Percentiles rank a stretch among this genome's conserved stretches.
These are phyloP conservation scores for Trichoderma sp. DNA, from an alignment of 2,329 filamentous ascomycete genomes.

Conservation along the genomic window DNA sequence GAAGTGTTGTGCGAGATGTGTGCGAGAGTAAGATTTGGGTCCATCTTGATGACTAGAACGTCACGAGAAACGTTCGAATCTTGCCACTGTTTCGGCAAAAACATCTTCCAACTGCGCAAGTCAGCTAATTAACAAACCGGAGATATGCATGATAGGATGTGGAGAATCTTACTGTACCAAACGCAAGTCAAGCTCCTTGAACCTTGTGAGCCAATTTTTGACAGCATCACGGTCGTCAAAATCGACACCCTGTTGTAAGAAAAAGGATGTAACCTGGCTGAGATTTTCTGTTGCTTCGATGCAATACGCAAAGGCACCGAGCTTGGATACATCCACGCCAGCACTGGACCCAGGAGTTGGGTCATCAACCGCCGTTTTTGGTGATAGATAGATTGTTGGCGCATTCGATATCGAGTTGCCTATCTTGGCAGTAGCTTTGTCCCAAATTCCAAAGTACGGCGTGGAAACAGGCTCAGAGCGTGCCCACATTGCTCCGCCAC, in stretches of 20 bases:
- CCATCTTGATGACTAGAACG: slow-evolving; percentile 43
- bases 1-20: slow-evolving; percentile 33
- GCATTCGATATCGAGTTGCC: slow-evolving; percentile 45
- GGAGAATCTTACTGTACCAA: slow-evolving; percentile 41
- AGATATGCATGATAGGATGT: neutral
- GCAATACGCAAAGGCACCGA: slow-evolving; percentile 50
- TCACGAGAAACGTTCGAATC: slow-evolving; percentile 40
- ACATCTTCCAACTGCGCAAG: slow-evolving; percentile 45
- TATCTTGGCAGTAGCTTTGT: slow-evolving; percentile 42
- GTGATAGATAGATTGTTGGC: slow-evolving; percentile 35
- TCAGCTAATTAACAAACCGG: neutral
- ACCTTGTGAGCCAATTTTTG: slow-evolving; percentile 45
- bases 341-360: neutral
- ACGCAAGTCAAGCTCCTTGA: slow-evolving; percentile 48
- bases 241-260: slow-evolving; percentile 47
- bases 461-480: slow-evolving; percentile 42
- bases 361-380: slow-evolving; percentile 27
- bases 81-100: slow-evolving; percentile 46
- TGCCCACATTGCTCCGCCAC: slow-evolving; percentile 46
- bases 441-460: slow-evolving; percentile 50
- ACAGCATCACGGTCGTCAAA: slow-evolving; percentile 43
- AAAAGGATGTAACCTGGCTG: slow-evolving; percentile 47
- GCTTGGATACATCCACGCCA: slow-evolving; percentile 38
- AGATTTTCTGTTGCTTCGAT: slow-evolving; percentile 51
- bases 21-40: slow-evolving; percentile 42